Evolutionary conservation across 352 stramenopile species (phyloP), one percentile per base, ranked within the genome.

Genomic region (Phytophthora fragariae): DNA sequence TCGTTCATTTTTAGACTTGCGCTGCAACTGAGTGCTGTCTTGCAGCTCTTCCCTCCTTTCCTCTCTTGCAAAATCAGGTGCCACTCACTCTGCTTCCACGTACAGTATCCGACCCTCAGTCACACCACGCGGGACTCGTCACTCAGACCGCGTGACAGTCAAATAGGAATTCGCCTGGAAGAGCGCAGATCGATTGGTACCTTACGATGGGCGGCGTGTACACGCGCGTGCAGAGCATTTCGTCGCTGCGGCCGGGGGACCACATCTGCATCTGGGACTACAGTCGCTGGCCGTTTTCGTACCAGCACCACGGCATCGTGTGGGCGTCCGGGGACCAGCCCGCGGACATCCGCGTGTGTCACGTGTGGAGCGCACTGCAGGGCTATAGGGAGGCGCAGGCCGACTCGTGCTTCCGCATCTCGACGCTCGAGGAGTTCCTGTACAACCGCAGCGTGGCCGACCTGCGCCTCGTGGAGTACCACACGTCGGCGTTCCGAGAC

Each of bases 211-310:
- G 84, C 54, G 77, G 81, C 56, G 81, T 90, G 47, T 93, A 92
- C 70, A 93, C 86, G 63, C 85, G 85, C 31, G 84, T 94, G 19
- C 68, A 70, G 44, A 77, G 76, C 66, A 65, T 89, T 46, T 65
- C 63, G 44, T 89, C 84, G 60, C 72, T 94, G 60, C 85, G 87
- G 15, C 85, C 87, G 10, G 87, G 83, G 47, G 86, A 93, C 72
- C 86, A 93, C 72, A 85, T 93, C 31, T 84, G 77, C 57, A 89
- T 93, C 67, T 93, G 86, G 86, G 86, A 93, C 67, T 76, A 85
- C 71, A 92, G 83, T 55, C 86, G 84, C 47, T 93, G 86, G 86
- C 86, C 86, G 17, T 85, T 93, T 57, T 81, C 80, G 49, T 93
- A 93, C 72, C 84, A 92, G 75, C 86, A 93, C 68, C 86, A 93